These are phyloP conservation scores for Eremothecium coryli DNA, from an alignment of 1,139 yeast genomes.

Conservation along the genomic window DNA sequence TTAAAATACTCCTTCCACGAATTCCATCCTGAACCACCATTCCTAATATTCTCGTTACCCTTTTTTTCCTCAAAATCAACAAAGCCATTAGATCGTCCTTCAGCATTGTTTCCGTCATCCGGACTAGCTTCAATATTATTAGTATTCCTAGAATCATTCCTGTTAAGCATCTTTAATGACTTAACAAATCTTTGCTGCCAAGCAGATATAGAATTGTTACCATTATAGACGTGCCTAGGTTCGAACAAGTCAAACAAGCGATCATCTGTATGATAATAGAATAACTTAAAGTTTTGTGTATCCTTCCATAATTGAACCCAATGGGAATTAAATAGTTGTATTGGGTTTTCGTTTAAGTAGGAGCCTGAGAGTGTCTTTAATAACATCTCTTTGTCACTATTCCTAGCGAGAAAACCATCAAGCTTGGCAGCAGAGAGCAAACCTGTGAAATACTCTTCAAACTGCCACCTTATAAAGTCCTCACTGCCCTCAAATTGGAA, in stretches of 20 bases:
- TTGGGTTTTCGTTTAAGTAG: slow-evolving; percentile 33
- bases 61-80: neutral
- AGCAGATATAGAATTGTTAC: slow-evolving; percentile 27
- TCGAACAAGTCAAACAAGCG: slow-evolving; percentile 81
- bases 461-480: slow-evolving; percentile 77
- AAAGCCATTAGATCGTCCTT: neutral
- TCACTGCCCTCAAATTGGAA: slow-evolving; percentile 66
- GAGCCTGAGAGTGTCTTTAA: slow-evolving; percentile 22
- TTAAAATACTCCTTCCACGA: slow-evolving; percentile 25
- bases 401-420: slow-evolving; percentile 43
- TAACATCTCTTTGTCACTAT: slow-evolving; percentile 31
- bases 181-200: slow-evolving; percentile 27
- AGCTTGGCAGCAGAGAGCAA: slow-evolving; percentile 65
- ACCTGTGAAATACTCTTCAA: slow-evolving; percentile 82
- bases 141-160: neutral
- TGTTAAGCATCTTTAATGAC: slow-evolving; percentile 25
- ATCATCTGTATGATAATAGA: slow-evolving; percentile 71
- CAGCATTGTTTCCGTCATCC: slow-evolving; percentile 2
- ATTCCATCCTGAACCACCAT: slow-evolving; percentile 11
- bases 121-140: neutral
- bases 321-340: slow-evolving; percentile 41
- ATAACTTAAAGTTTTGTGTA: slow-evolving; percentile 61
- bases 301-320: slow-evolving; percentile 59
- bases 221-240: slow-evolving; percentile 53
- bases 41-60: slow-evolving; percentile 1